Base-by-base conservation (phyloP, 306 rosid species). In the Acacia confusa region DNA sequence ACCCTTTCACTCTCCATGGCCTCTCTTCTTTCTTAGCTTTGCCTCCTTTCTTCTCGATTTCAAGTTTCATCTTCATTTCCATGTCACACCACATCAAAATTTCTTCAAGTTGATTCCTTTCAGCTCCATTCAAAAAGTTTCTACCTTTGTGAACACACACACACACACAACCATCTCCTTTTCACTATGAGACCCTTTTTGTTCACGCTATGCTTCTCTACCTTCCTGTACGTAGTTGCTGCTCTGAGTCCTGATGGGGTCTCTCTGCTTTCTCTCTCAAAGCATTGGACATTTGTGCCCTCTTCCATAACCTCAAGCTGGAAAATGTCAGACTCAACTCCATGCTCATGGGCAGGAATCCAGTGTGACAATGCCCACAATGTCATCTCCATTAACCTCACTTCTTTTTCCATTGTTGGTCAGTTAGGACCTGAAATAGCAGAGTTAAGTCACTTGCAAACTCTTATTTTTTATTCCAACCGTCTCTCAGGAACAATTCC, bases 301-400 rank as follows among this genome's bases (percentile, higher is more conserved):
- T 6, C 89, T 28, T 44, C 83, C 76, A 73, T 91, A 20, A 71
- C 20, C 32, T 86, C 86, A 17, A 69, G 77, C 72, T 91, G 95
- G 93, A 86, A 85, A 53, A 79, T 70, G 12, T 89, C 87, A 41
- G 79, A 89, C 86, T 79, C 90, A 83, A 81, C 85, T 52, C 88
- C 91, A 3, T 91, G 92, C 76, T 81, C 81, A 28, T 89, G 93
- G 95, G 76, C 24, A 4, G 95, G 92, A 74, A 75, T 91, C 28
- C 14, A 55, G 19, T 89, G 95, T 32, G 88, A 81, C 83, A 20
- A 17, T 41, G 47, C 78, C 79, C 79, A 36, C 22, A 41, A 55
- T 68, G 89, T 89, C 14, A 7, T 83, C 65, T 57, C 88, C 80
- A 79, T 91, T 8, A 83, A 89, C 20, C 81, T 91, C 60, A 76